phyloP scores from a whole-genome alignment of 495 filamentous ascomycete species.

The Tuber magnatum region DNA sequence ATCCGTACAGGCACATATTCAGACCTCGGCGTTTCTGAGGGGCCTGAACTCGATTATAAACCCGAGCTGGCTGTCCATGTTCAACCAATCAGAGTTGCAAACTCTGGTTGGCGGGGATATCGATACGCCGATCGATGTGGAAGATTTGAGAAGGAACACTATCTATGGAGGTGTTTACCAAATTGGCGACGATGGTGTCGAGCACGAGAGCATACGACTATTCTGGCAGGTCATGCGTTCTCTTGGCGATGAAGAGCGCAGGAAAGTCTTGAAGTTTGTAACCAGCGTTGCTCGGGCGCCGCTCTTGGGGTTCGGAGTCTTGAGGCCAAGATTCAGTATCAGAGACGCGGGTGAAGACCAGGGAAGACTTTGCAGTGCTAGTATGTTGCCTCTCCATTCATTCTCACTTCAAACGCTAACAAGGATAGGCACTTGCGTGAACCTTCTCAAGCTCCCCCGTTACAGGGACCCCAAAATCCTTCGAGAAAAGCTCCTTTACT shows the following conservation, averaged over 20 bases:
- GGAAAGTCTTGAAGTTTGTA: constrained; percentile 90
- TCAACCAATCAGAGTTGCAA: constrained; percentile 91
- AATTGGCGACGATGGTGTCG: constrained; percentile 75
- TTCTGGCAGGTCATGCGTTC: constrained; percentile 89
- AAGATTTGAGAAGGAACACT: constrained; percentile 80
- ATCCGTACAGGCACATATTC: constrained; percentile 62
- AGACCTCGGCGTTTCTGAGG: constrained; percentile 79
- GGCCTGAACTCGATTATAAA: constrained; percentile 83
- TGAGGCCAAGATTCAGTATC: constrained; percentile 84
- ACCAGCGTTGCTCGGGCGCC: constrained; percentile 91
- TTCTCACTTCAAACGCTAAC: neutral
- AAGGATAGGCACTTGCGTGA: constrained; percentile 67
- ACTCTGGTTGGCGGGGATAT: constrained; percentile 78
- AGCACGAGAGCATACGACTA: constrained; percentile 73
- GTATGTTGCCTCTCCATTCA: constrained; percentile 40
- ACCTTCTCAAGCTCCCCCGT: constrained; percentile 84
- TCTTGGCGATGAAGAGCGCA: constrained; percentile 64
- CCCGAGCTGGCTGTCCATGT: constrained; percentile 92
- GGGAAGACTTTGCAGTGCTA: constrained; percentile 77
- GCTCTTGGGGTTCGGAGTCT: constrained; percentile 75
- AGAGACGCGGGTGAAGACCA: constrained; percentile 77
- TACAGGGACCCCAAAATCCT: constrained; percentile 59
- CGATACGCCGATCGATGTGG: constrained; percentile 72
- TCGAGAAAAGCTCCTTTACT: constrained; percentile 77
- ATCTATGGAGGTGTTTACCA: constrained; percentile 78